Conservation (phyloP, 1,284 basidiomycete species). For the Rhodotorula sp. region DNA sequence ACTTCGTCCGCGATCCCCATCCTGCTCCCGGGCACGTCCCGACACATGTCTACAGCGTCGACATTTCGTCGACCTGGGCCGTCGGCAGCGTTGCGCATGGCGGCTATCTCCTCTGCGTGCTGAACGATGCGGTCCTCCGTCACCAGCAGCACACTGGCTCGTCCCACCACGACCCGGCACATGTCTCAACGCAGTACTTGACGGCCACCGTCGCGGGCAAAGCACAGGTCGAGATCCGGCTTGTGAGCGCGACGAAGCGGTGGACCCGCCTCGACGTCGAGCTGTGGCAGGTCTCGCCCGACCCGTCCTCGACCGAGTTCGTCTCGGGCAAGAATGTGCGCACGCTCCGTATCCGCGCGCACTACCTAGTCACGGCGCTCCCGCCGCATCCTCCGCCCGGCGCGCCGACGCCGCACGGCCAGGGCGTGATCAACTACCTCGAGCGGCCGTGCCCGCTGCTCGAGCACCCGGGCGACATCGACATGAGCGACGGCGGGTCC, state of each 20-base stretch:
- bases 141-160: slow-evolving; percentile 13
- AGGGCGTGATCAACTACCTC: slow-evolving; percentile 13
- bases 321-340: background rate
- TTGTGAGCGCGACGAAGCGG: slow-evolving; percentile 20
- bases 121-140: slow-evolving; percentile 18
- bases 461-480: slow-evolving; percentile 21
- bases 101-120: slow-evolving; percentile 31
- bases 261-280: slow-evolving; percentile 38
- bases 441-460: slow-evolving; percentile 28
- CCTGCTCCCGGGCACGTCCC: slow-evolving; percentile 6
- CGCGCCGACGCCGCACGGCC: background rate
- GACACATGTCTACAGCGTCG: slow-evolving; percentile 5
- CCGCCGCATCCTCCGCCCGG: slow-evolving; percentile 6
- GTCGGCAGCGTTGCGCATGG: slow-evolving; percentile 35
- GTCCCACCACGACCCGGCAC: slow-evolving; percentile 29
- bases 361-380: slow-evolving; percentile 23
- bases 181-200: slow-evolving; percentile 34
- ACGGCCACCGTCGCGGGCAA: slow-evolving; percentile 15
- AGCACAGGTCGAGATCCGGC: slow-evolving; percentile 23
- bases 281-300: slow-evolving; percentile 27
- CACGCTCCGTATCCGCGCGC: slow-evolving; percentile 18
- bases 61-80: slow-evolving; percentile 15
- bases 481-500: slow-evolving; percentile 2
- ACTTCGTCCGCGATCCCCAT: slow-evolving; percentile 1
- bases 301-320: slow-evolving; percentile 6